These are phyloP conservation scores for Aplosporella prunicola DNA, from an alignment of 2,329 filamentous ascomycete species.

Conservation along the genomic window DNA sequence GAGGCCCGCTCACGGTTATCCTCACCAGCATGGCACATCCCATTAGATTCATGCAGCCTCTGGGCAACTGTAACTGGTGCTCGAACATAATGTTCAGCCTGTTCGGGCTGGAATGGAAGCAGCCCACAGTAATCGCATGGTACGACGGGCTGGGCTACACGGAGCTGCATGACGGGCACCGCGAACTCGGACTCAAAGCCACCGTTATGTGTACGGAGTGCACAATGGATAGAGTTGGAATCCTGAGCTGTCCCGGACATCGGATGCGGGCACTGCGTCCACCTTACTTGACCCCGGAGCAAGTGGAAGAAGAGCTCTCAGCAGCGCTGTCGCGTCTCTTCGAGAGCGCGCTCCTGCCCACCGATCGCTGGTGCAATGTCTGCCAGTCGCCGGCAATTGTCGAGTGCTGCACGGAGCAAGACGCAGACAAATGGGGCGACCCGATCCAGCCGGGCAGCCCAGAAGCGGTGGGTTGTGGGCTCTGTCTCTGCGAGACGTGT, in stretches of 20 bases:
- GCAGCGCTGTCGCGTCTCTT: too few species aligned
- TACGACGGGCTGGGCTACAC: constrained; percentile 26
- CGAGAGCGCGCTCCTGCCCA: not conserved
- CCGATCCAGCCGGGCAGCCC: too few species aligned
- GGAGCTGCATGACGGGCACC: constrained; percentile 32
- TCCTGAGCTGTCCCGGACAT: constrained; percentile 21
- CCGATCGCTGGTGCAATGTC: constrained; percentile 25
- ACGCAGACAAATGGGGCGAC: constrained; percentile 1
- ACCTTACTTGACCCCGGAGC: not conserved
- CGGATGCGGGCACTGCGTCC: not conserved
- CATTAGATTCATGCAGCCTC: constrained; percentile 23
- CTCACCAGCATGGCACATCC: constrained; percentile 34
- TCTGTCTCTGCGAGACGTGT: constrained; percentile 19
- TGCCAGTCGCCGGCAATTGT: constrained; percentile 28
- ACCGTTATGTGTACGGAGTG: constrained; percentile 28
- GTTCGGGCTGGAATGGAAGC: constrained; percentile 26
- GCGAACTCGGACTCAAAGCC: constrained; percentile 18
- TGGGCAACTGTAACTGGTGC: constrained; percentile 34
- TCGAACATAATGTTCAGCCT: constrained; percentile 31
- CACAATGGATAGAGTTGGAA: constrained; percentile 18
- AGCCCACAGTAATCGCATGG: constrained; percentile 28
- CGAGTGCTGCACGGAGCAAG: constrained; percentile 16
- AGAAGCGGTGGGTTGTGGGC: constrained; percentile 20
- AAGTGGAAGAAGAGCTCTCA: too few species aligned
- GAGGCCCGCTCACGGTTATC: constrained; percentile 22